Evolutionary conservation across 805 yeast species (phyloP).

Genomic region (Candida golubevii): DNA sequence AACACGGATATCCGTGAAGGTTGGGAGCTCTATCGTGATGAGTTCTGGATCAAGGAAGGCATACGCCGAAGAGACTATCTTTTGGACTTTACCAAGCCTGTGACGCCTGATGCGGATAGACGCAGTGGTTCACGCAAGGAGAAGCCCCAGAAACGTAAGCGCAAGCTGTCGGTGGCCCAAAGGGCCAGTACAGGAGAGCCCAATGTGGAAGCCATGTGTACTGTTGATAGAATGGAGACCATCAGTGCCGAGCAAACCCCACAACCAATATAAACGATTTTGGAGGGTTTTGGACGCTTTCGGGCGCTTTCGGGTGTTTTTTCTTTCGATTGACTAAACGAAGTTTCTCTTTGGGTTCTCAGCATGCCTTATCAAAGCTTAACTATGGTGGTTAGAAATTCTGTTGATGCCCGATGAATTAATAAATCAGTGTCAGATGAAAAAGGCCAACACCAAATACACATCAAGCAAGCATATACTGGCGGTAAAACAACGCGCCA

Average conservation of each 20-base stretch:
- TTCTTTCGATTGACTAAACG: too few species aligned
- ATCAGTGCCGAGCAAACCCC: neutral
- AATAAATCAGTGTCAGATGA: too few species aligned
- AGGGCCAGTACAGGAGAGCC: neutral
- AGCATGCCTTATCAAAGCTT: too few species aligned
- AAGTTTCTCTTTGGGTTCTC: too few species aligned
- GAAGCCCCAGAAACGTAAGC: constrained; percentile 34
- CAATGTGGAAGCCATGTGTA: neutral
- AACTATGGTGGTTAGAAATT: too few species aligned
- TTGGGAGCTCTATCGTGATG: constrained; percentile 92
- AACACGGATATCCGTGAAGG: constrained; percentile 81
- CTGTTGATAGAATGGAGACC: neutral
- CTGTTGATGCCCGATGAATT: too few species aligned
- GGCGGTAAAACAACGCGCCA: too few species aligned
- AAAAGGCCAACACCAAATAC: too few species aligned
- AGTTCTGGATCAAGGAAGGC: constrained; percentile 88
- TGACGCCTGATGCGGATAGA: constrained; percentile 1
- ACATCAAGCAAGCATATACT: too few species aligned
- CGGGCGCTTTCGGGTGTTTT: too few species aligned
- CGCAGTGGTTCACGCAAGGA: constrained; percentile 26
- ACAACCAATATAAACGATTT: too few species aligned
- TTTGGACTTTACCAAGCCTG: constrained; percentile 24
- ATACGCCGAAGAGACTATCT: constrained; percentile 47
- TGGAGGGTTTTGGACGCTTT: too few species aligned
- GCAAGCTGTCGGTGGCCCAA: constrained; percentile 9